Base-by-base conservation (phyloP, 352 stramenopile species). In the Thalassiosira livingstoniorum region DNA sequence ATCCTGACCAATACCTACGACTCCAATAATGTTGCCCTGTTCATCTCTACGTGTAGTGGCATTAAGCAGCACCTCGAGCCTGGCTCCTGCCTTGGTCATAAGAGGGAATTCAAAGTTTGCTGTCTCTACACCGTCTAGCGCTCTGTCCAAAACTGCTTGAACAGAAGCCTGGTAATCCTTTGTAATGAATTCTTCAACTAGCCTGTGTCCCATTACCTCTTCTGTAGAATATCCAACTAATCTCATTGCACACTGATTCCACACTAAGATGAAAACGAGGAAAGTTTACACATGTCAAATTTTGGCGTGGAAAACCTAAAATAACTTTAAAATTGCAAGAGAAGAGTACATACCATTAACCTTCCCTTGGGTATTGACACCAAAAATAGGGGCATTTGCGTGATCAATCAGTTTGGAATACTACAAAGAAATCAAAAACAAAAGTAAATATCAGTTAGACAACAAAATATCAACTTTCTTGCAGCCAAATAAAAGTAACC, bases 1-100 rank as follows among this genome's bases (percentile, higher is more conserved):
- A 75, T 97, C 94, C 84, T 97, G 94, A 25, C 92, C 94, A 54
- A 97, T 92, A 79, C 93, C 93, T 63, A 97, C 96, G 34, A 97
- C 94, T 51, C 95, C 95, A 58, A 94, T 93, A 78, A 97, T 96
- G 51, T 96, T 96, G 29, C 93, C 93, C 39, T 96, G 90, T 85
- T 94, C 95, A 67, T 97, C 95, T 57, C 97, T 95, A 62, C 96
- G 27, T 0, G 85, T 78, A 0, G 80, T 82, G 25, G 69, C 69
- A 61, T 82, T 85, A 0, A 84, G 31, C 11, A 90, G 53, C 2
- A 67, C 75, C 55, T 75, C 37, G 57, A 54, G 27, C 39, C 67
- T 32, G 63, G 70, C 58, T 23, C 72, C 73, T 25, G 70, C 54
- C 29, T 91, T 87, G 25, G 75, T 88, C 29, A 74, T 74, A 0